Evolutionary conservation across 2,329 filamentous ascomycete genomes (phyloP), one percentile per base, ranked within the genome.

Genomic region (Fusarium beomiforme): DNA sequence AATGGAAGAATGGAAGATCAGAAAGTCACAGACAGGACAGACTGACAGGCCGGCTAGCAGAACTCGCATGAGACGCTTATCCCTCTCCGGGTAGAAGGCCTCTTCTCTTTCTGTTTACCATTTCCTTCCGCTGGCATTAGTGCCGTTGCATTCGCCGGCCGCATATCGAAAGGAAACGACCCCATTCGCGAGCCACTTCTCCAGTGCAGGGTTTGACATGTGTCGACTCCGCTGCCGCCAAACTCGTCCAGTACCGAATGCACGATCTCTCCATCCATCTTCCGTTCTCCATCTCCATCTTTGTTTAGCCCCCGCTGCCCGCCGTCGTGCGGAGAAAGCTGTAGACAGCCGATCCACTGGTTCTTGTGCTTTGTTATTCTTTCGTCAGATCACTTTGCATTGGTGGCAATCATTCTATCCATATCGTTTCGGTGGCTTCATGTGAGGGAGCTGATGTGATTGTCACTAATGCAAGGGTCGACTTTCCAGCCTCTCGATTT

Each of bases 141-240:
- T 65, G 62, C 26, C 49, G 62, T 57, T 44, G 59, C 61, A 57
- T 50, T 73, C 47, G 59, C 56, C 71, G 65, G 47, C 59, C 41
- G 64, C 71, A 42, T 44, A 43, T 29, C 24, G 26, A 62, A 24
- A 71, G 74, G 74, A 76, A 76, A 74, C 53, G 62, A 74, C 67
- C 74, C 74, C 51, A 76, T 76, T 76, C 74, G 74, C 41, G 72
- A 74, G 73, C 66, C 57, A 69, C 49, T 58, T 49, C 57, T 68
- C 57, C 39, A 54, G 66, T 71, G 68, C 74, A 76, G 74, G 74
- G 74, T 72, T 69, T 66, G 64, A 70, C 56, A 58, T 70, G 54
- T 69, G 50, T 71, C 50, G 59, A 58, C 70, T 69, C 70, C 70
- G 71, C 67, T 73, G 39, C 44, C 70, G 70, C 57, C 70, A 31